Percentiles rank a stretch among this genome's conserved stretches.
Evolutionary conservation across 2,329 filamentous ascomycete genomes (phyloP).

Genomic region (Diaporthe caulivora): DNA sequence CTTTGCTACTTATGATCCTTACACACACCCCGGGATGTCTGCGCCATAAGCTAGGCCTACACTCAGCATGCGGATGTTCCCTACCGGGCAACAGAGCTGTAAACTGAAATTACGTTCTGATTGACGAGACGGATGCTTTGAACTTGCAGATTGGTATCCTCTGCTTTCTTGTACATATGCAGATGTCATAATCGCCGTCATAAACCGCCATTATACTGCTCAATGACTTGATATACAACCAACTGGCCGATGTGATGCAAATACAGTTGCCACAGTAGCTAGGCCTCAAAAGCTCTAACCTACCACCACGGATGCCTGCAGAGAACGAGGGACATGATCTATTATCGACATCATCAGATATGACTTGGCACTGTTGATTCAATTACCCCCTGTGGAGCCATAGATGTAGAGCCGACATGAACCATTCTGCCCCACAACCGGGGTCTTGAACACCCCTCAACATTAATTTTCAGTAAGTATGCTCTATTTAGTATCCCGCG

Average conservation of each 20-base stretch:
- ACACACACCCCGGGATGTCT: constrained; percentile 20
- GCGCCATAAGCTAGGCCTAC: constrained; percentile 25
- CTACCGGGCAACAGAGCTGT: not conserved
- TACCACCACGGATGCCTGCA: too few relatives aligned
- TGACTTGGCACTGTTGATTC: not conserved
- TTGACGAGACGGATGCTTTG: not conserved
- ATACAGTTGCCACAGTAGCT: not conserved
- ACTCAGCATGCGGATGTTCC: not conserved
- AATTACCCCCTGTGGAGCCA: too few relatives aligned
- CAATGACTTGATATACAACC: not conserved
- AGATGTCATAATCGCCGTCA: too few relatives aligned
- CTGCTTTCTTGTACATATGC: constrained; percentile 5
- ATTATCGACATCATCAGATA: not conserved
- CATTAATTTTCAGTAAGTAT: too few relatives aligned
- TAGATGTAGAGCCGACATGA: not conserved
- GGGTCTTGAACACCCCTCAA: too few relatives aligned
- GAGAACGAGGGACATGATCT: too few relatives aligned
- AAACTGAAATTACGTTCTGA: not conserved
- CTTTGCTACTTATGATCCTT: constrained; percentile 17
- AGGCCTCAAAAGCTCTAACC: not conserved
- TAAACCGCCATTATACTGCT: not conserved
- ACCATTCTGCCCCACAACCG: not conserved
- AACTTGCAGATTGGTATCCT: constrained; percentile 1
- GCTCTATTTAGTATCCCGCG: too few relatives aligned
- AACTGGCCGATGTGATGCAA: not conserved